Base-by-base conservation (phyloP, 768 basidiomycete genomes). In the Lactarius quietus region DNA sequence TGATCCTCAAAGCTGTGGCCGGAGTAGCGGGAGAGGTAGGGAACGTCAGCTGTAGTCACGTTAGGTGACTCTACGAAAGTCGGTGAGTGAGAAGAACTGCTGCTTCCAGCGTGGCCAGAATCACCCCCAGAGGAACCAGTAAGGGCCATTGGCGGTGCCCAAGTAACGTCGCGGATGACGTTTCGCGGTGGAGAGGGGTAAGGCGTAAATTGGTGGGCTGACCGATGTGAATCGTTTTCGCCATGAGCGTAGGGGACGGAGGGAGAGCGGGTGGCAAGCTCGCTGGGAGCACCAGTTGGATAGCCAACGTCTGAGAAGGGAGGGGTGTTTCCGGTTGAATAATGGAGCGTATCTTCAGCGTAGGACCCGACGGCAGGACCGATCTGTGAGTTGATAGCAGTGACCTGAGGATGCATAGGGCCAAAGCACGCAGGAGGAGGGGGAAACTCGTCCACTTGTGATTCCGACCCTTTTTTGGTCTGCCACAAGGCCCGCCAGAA, bases 401-500 rank as follows among this genome's bases (percentile, higher is more conserved):
- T 63, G 64, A 68, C 67, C 28, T 69, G 68, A 66, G 66, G 56
- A 62, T 65, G 64, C 67, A 74, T 66, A 59, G 69, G 67, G 14
- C 69, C 69, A 59, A 70, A 70, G 31, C 67, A 68, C 15, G 69
- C 20, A 5, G 69, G 69, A 54, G 41, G 67, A 20, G 69, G 69
- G 26, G 69, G 69, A 31, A 70, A 65, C 36, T 70, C 69, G 59
- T 68, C 67, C 20, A 63, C 57, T 59, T 68, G 69, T 26, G 61
- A 57, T 43, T 70, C 69, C 23, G 67, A 57, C 33, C 69, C 75
- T 76, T 87, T 89, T 74, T 82, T 83, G 43, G 85, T 77, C 67
- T 87, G 84, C 81, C 83, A 89, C n/a, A 88, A 77, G 17, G 84
- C 80, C 72, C 82, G 80, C 88, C 88, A 89, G 69, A 86, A 82